Conservation (phyloP, 2,329 filamentous ascomycete species). For the Penicillium sp. region DNA sequence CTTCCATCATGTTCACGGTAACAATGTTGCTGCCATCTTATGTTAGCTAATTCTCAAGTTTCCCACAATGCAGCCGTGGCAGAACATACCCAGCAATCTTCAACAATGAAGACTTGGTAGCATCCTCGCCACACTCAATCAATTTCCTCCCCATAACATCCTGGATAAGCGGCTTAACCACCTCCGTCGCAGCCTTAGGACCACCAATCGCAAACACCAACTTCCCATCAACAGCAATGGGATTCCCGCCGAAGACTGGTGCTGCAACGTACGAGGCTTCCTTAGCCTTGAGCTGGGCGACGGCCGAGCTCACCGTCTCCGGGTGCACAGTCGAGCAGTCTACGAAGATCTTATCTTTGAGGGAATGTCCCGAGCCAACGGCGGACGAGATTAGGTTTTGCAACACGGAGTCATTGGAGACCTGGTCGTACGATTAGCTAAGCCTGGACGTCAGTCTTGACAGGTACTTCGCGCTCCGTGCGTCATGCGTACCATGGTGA, state of each 20-base stretch:
- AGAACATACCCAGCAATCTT: conserved; percentile 47
- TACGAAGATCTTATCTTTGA: conserved; percentile 76
- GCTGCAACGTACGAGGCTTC: conserved; percentile 43
- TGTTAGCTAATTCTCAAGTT: neutral
- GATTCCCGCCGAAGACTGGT: conserved; percentile 49
- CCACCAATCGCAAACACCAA: conserved; percentile 50
- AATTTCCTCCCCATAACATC: conserved; percentile 48
- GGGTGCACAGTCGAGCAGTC: conserved; percentile 88
- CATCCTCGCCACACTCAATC: conserved; percentile 49
- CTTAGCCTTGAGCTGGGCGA: conserved; percentile 36
- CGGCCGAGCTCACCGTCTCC: conserved; percentile 55
- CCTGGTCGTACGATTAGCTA: conserved; percentile 26
- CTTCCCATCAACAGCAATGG: conserved; percentile 49
- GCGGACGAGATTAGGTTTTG: conserved; percentile 33
- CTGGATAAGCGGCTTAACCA: conserved; percentile 45
- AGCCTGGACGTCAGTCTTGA: neutral
- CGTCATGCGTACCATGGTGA: conserved; percentile 37
- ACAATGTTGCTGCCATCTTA: conserved; percentile 41
- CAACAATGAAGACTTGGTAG: conserved; percentile 45
- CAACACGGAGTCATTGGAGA: conserved; percentile 47
- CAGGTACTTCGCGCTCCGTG: neutral
- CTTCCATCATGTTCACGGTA: conserved; percentile 49
- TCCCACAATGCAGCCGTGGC: too few species aligned
- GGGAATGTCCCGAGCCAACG: conserved; percentile 28
- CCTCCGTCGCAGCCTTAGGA: conserved; percentile 34